Conservation (phyloP, 495 filamentous ascomycete species). For the Daldinia vernicosa region DNA sequence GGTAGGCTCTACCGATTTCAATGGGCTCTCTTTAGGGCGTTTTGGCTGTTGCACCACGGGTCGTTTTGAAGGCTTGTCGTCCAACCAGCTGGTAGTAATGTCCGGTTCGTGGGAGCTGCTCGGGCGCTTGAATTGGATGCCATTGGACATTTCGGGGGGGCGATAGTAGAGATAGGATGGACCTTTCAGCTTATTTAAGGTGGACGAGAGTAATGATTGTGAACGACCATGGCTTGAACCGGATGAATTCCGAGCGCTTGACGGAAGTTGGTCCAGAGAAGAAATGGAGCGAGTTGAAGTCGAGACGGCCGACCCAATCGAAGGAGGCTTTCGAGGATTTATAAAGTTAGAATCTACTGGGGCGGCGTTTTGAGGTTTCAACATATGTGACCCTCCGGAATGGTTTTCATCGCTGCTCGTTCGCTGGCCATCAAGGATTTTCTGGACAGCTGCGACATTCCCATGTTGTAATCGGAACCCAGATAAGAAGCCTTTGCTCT, state of each 20-base stretch:
- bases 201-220: constrained; percentile 47
- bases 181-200: constrained; percentile 43
- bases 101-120: constrained; percentile 31
- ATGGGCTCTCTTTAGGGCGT: constrained; percentile 15
- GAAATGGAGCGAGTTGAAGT: constrained; percentile 48
- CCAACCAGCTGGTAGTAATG: constrained; percentile 15
- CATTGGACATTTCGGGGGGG: constrained; percentile 24
- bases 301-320: constrained; percentile 37
- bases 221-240: constrained; percentile 43
- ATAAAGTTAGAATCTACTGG: constrained; percentile 12
- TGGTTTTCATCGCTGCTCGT: constrained; percentile 19
- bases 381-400: constrained; percentile 19
- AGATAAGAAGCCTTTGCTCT: constrained; percentile 44
- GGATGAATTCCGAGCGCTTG: constrained; percentile 31
- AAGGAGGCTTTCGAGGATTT: constrained; percentile 41
- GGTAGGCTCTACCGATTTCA: constrained; percentile 8
- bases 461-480: constrained; percentile 43
- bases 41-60: constrained; percentile 12
- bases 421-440: constrained; percentile 37
- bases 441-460: constrained; percentile 44
- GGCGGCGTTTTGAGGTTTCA: constrained; percentile 19
- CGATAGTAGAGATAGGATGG: constrained; percentile 46
- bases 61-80: constrained; percentile 12
- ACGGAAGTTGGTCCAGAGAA: constrained; percentile 43
- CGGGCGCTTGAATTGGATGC: constrained; percentile 16